Conservation (phyloP, 148 eudicot genomes). For the Vaccinium darrowii region DNA sequence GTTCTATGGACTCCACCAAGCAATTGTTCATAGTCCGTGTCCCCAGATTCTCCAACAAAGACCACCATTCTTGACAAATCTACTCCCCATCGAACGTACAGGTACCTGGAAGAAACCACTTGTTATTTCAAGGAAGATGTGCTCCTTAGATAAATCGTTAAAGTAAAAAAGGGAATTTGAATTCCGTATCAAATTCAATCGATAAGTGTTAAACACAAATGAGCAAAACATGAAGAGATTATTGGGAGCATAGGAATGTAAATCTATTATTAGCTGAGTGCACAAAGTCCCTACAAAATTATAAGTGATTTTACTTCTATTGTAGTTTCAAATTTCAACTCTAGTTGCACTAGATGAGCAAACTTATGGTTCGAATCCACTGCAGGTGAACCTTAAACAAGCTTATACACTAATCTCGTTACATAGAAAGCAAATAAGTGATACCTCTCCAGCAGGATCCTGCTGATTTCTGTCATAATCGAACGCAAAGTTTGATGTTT, state of each 20-base stretch:
- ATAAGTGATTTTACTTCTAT: background rate
- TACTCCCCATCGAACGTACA: constrained; percentile 35
- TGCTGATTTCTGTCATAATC: background rate
- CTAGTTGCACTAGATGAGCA: background rate
- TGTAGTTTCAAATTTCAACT: background rate
- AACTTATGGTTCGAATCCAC: background rate
- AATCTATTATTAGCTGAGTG: background rate
- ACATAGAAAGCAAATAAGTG: background rate
- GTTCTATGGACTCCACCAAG: constrained; percentile 50
- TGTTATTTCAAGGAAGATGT: background rate
- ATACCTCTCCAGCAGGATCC: background rate
- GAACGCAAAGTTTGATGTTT: background rate
- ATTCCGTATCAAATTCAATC: background rate
- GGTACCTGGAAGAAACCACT: constrained; percentile 23
- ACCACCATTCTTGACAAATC: constrained; percentile 37
- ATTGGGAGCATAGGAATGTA: background rate
- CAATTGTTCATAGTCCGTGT: constrained; percentile 46
- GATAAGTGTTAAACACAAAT: background rate
- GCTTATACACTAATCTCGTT: background rate
- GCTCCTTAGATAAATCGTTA: background rate
- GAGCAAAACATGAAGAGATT: background rate
- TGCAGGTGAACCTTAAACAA: background rate
- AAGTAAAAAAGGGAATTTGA: background rate
- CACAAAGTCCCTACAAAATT: background rate
- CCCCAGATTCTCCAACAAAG: constrained; percentile 44